A percentile compares a stretch with the other conserved stretches of the same genome.
Conservation (phyloP, 1,284 basidiomycete genomes). For the Phylloboletellus chloephorus region DNA sequence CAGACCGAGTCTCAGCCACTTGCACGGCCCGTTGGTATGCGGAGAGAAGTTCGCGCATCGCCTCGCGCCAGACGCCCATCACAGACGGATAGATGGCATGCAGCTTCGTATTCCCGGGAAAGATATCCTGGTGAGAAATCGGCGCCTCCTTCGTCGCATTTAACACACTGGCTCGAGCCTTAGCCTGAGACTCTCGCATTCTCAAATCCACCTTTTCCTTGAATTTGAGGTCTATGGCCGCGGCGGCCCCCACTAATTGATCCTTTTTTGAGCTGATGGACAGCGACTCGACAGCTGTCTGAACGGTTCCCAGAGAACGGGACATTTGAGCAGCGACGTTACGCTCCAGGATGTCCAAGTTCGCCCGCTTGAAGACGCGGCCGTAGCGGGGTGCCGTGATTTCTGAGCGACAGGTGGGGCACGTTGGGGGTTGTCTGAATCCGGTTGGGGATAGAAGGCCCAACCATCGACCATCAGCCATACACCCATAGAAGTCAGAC, state of each 20-base stretch:
- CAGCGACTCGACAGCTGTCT: conserved; percentile 27
- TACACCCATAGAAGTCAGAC: conserved; percentile 45
- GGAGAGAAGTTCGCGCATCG: conserved; percentile 27
- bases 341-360: conserved; percentile 57
- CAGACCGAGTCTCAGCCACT: conserved; percentile 36
- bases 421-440: conserved; percentile 44
- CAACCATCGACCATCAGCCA: conserved; percentile 37
- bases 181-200: conserved; percentile 8
- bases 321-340: conserved; percentile 55
- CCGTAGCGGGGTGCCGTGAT: conserved; percentile 54
- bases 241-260: conserved; percentile 9
- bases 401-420: conserved; percentile 50
- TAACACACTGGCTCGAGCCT: conserved; percentile 10
- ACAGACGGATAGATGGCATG: conserved; percentile 33
- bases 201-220: conserved; percentile 15
- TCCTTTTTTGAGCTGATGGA: conserved; percentile 16
- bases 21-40: conserved; percentile 34
- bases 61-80: conserved; percentile 32
- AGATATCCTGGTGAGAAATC: conserved; percentile 18
- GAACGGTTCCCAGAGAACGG: conserved; percentile 32
- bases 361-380: conserved; percentile 54
- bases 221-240: conserved; percentile 19
- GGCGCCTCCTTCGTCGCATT: conserved; percentile 11
- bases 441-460: conserved; percentile 39
- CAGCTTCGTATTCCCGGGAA: conserved; percentile 14